These are phyloP conservation scores for Russula sp. DNA, from an alignment of 768 basidiomycete species.

Conservation along the genomic window DNA sequence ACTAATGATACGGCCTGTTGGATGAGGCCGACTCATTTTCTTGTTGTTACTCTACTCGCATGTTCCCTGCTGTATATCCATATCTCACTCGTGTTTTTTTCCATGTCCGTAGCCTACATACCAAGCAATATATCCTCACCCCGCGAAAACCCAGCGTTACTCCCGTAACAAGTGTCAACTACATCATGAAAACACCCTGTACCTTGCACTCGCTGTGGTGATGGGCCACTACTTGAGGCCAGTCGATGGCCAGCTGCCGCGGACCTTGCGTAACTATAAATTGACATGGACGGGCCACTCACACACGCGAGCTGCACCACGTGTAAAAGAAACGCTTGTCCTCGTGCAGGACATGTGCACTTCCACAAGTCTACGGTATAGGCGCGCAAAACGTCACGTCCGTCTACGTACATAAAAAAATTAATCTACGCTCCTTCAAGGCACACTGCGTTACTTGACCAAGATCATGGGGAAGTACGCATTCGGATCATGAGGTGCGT, in stretches of 20 bases:
- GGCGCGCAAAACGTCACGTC: background rate
- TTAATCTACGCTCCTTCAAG: constrained; percentile 27
- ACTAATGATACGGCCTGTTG: background rate
- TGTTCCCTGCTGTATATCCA: background rate
- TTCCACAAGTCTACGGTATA: background rate
- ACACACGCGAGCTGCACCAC: background rate
- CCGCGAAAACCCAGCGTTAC: constrained; percentile 14
- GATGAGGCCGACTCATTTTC: background rate
- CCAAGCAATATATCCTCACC: background rate
- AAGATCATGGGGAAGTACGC: constrained; percentile 81
- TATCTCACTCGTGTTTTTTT: background rate
- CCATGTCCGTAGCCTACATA: background rate
- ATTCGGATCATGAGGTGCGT: constrained; percentile 77
- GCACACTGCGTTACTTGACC: constrained; percentile 28
- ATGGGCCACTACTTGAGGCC: background rate
- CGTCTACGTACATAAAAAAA: background rate
- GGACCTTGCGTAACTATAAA: constrained; percentile 8
- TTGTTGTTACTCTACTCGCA: background rate
- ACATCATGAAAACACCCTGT: background rate
- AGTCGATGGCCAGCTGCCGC: constrained; percentile 1
- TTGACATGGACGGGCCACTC: background rate
- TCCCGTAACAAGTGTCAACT: background rate
- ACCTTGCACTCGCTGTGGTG: background rate
- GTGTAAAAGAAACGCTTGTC: background rate
- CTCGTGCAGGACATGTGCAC: background rate